Evolutionary conservation across 2,329 filamentous ascomycete species (phyloP).

Genomic region (Peltaster fructicola): DNA sequence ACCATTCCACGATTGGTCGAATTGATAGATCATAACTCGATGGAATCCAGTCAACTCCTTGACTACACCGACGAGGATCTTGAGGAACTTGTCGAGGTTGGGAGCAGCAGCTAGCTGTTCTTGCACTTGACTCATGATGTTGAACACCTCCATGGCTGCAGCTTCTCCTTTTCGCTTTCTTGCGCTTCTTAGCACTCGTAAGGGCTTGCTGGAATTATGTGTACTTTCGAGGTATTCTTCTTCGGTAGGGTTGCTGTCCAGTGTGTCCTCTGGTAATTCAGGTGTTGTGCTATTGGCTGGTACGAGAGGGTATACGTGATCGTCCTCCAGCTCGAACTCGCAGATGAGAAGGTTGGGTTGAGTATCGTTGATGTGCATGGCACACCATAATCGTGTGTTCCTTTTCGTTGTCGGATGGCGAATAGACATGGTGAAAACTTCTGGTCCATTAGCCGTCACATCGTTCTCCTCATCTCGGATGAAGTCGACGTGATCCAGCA

Average conservation of each 20-base stretch:
- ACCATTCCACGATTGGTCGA: constrained; percentile 66
- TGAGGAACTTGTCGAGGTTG: constrained; percentile 55
- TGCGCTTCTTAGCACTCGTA: constrained; percentile 60
- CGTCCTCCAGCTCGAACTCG: constrained; percentile 77
- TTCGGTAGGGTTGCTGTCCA: constrained; percentile 52
- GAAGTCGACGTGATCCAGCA: constrained; percentile 77
- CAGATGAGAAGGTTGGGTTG: constrained; percentile 61
- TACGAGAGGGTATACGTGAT: constrained; percentile 48
- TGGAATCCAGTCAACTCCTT: constrained; percentile 86
- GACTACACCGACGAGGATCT: constrained; percentile 66
- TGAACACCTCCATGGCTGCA: constrained; percentile 76
- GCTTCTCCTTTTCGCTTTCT: constrained; percentile 61
- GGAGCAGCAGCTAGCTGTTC: constrained; percentile 63
- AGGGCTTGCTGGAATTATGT: constrained; percentile 53
- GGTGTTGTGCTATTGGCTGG: constrained; percentile 40
- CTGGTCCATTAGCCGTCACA: constrained; percentile 56
- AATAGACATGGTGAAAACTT: constrained; percentile 68
- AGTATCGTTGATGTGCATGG: constrained; percentile 55
- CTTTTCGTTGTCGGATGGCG: constrained; percentile 34
- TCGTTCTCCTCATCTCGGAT: constrained; percentile 69
- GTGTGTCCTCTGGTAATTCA: constrained; percentile 52
- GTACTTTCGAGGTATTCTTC: constrained; percentile 65
- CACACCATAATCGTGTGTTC: constrained; percentile 65
- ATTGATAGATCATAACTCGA: constrained; percentile 85
- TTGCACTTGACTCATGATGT: constrained; percentile 81